Evolutionary conservation across 1,284 basidiomycete species (phyloP).

Genomic region (Clitocybe nebularis): DNA sequence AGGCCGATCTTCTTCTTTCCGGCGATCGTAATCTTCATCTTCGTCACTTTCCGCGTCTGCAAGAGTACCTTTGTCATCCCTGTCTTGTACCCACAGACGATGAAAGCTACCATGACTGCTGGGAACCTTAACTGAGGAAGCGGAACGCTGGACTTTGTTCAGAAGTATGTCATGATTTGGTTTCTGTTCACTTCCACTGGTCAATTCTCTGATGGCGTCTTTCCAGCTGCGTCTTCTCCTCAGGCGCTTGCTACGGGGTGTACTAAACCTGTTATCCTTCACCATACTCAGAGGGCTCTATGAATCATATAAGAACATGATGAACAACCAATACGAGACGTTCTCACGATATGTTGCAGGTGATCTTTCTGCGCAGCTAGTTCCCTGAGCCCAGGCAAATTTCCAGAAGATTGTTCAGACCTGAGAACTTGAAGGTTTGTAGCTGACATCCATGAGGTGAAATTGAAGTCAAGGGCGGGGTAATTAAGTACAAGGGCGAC

Average conservation of each 20-base stretch:
- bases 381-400: conserved; percentile 59
- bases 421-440: conserved; percentile 80
- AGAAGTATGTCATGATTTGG: conserved; percentile 10
- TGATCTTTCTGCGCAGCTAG: conserved; percentile 84
- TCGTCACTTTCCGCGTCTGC: conserved; percentile 54
- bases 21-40: conserved; percentile 34
- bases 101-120: not conserved
- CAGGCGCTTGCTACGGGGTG: conserved; percentile 41
- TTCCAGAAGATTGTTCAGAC: conserved; percentile 76
- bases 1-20: conserved; percentile 57
- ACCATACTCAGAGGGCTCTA: conserved; percentile 85
- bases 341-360: conserved; percentile 62
- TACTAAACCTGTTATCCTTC: conserved; percentile 48
- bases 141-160: not conserved
- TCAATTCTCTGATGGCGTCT: conserved; percentile 45
- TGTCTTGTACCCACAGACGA: conserved; percentile 8
- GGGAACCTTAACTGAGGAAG: not conserved
- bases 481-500: conserved; percentile 82
- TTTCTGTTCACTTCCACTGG: conserved; percentile 34
- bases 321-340: not conserved
- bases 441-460: conserved; percentile 96
- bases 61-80: conserved; percentile 37
- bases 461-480: conserved; percentile 91
- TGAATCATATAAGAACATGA: conserved; percentile 1
- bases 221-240: conserved; percentile 55